Conservation (phyloP, 495 filamentous ascomycete genomes). For the Hypoxylon subgilvum region DNA sequence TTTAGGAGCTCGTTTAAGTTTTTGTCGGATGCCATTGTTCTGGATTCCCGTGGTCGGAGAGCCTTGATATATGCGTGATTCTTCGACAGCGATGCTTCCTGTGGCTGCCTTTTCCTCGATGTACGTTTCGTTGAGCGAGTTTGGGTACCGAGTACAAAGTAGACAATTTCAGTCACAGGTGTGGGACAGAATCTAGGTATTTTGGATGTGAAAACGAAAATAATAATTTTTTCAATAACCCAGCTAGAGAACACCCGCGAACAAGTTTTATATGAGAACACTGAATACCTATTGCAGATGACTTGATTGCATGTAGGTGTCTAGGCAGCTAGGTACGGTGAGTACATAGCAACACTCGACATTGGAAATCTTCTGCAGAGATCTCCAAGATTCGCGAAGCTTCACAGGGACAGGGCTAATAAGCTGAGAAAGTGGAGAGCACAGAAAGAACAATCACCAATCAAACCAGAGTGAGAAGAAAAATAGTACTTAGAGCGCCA, state of each 20-base stretch:
- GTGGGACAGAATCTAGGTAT: not conserved
- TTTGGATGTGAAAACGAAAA: not conserved
- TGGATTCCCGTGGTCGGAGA: conserved; percentile 10
- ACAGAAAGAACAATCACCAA: conserved; percentile 3
- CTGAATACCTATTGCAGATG: not conserved
- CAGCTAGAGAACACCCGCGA: not conserved
- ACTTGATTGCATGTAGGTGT: too few species aligned
- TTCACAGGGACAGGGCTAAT: conserved; percentile 37
- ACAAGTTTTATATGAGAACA: too few species aligned
- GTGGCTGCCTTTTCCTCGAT: not conserved
- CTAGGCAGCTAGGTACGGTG: too few species aligned
- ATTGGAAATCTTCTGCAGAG: conserved; percentile 19
- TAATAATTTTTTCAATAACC: not conserved
- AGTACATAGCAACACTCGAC: not conserved
- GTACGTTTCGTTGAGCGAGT: conserved; percentile 6
- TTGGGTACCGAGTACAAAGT: conserved; percentile 13
- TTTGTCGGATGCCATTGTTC: conserved; percentile 47
- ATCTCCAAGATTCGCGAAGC: conserved; percentile 46
- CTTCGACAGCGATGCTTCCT: not conserved
- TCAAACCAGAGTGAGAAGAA: not conserved
- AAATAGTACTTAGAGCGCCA: not conserved
- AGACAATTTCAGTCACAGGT: not conserved
- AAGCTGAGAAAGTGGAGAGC: conserved; percentile 19
- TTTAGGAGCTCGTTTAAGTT: conserved; percentile 76
- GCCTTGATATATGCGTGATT: conserved; percentile 6